phyloP scores from a whole-genome alignment of 2,329 filamentous ascomycete genomes.

The Clonostachys byssicola region DNA sequence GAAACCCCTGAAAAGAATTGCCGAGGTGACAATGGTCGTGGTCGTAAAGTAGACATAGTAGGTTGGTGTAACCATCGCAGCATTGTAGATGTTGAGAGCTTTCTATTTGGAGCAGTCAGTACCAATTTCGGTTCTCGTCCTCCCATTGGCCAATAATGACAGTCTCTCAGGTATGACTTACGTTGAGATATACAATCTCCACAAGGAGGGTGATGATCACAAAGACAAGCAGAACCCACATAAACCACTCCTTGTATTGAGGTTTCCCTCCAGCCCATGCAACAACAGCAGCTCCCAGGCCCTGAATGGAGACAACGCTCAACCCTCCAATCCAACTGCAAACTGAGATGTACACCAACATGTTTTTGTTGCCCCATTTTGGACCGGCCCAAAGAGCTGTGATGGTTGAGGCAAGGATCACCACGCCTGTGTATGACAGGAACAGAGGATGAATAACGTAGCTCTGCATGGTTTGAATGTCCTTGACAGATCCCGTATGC shows the following conservation, averaged over 20 bases:
- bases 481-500: slow-evolving; percentile 73
- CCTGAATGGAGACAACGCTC: slow-evolving; percentile 93
- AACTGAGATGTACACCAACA: slow-evolving; percentile 95
- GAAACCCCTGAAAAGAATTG: slow-evolving; percentile 89
- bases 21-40: slow-evolving; percentile 89
- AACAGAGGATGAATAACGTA: slow-evolving; percentile 87
- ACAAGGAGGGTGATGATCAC: slow-evolving; percentile 84
- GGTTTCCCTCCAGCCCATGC: slow-evolving; percentile 73
- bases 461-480: slow-evolving; percentile 88
- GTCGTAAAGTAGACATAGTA: slow-evolving; percentile 99
- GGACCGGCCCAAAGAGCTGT: slow-evolving; percentile 80
- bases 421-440: slow-evolving; percentile 75
- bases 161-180: slow-evolving; percentile 43
- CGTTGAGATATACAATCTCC: slow-evolving; percentile 94
- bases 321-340: slow-evolving; percentile 93
- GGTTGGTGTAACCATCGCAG: slow-evolving; percentile 92
- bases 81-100: slow-evolving; percentile 96
- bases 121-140: not conserved
- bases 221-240: slow-evolving; percentile 88
- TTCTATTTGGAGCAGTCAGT: slow-evolving; percentile 60
- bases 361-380: slow-evolving; percentile 90
- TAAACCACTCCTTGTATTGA: slow-evolving; percentile 97
- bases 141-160: not conserved
- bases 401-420: slow-evolving; percentile 69
- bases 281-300: slow-evolving; percentile 84